phyloP scores from a whole-genome alignment of 73 alveolate genomes.

The Tetrahymena elliotti region DNA sequence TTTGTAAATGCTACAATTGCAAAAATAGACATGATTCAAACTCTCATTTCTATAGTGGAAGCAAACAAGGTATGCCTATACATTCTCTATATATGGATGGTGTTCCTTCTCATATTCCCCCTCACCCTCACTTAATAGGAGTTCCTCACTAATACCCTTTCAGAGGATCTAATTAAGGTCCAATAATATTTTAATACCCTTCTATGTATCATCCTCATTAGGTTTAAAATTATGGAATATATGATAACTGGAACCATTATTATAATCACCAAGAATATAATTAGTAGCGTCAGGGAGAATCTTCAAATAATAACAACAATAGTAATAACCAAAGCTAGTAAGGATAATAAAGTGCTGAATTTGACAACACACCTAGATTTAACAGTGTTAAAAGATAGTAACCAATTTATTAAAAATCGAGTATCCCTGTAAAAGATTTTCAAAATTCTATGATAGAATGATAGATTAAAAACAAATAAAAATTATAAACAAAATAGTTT shows the following conservation, averaged over 20 bases:
- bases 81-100: background rate
- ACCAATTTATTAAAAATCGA: background rate
- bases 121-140: background rate
- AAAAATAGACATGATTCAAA: slow-evolving; percentile 46
- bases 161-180: background rate
- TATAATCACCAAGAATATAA: background rate
- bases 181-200: background rate
- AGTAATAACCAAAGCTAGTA: background rate
- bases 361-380: background rate
- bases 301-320: background rate
- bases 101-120: background rate
- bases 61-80: background rate
- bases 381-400: background rate
- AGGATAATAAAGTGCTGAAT: background rate
- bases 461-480: background rate
- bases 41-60: background rate
- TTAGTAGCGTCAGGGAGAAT: background rate
- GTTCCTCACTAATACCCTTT: background rate
- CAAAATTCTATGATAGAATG: background rate
- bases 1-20: slow-evolving; percentile 91
- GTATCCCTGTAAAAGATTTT: background rate
- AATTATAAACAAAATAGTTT: background rate
- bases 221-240: background rate
- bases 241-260: background rate
- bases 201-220: background rate